Evolutionary conservation across 1,284 basidiomycete genomes (phyloP), one percentile per base, ranked within the genome.

Genomic region (Phlebopus sp.): DNA sequence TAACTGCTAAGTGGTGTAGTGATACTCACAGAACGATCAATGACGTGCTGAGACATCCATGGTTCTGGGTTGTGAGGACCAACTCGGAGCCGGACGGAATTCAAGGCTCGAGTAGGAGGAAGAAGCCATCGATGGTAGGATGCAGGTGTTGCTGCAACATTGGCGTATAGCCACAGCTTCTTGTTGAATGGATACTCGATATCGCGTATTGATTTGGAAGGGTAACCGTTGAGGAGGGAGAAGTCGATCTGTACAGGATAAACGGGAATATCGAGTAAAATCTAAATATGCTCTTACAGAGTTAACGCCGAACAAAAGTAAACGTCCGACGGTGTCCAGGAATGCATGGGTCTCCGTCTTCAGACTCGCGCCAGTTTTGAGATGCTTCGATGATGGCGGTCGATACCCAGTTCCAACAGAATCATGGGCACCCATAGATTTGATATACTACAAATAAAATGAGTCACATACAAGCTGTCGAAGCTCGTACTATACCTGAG

Each of bases 401-500:
- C 37, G 37, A 3, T n/a, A 14, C 11, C 37, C n/a, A n/a, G 19
- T 13, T 1, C 11, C 19, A 8, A 38, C 11, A 14, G 37, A 21
- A 25, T 38, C 37, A 23, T 14, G 37, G 2, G 37, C 37, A 1
- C 37, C 37, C 37, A 38, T 38, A 3, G 18, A 3, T n/a, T 38
- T 38, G n/a, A 70, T 58, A 8, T 53, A 48, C 8, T 49, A 21
- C 11, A 30, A 39, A 39, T 49, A 50, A 29, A 29, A 29, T 29
- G 27, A 29, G 27, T 9, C 9, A 11, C 27, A 8, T 29, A 11
- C 27, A 8, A 38, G 15, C 63, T 13, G 52, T 59, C 43, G 59
- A 57, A 37, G 43, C 51, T 0, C 53, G 36, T 15, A 71, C 40
- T 49, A 29, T 71, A 73, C 37, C 17, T 56, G 52, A 4, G 64